Conservation (phyloP, 768 basidiomycete genomes). For the Termitomyces sp. region DNA sequence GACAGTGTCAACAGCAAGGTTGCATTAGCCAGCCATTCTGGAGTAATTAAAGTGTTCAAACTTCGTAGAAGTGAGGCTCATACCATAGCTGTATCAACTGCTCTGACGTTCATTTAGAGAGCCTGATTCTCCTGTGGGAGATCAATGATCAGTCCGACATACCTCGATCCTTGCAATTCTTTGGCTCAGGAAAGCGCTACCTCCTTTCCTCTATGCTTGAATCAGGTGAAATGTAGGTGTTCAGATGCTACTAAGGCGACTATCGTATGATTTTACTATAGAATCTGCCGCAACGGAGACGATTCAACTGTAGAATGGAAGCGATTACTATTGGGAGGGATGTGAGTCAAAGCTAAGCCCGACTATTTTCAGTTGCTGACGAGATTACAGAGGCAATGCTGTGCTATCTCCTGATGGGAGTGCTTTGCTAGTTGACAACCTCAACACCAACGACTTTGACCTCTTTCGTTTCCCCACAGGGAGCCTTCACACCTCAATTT, state of each 20-base stretch:
- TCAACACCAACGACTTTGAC: slow-evolving; percentile 3
- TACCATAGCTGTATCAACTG: neutral
- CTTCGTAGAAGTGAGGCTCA: neutral
- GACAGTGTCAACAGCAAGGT: neutral
- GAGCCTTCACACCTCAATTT: neutral
- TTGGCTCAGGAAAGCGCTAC: neutral
- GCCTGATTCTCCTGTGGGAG: neutral
- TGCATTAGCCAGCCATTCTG: neutral
- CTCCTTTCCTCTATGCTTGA: neutral
- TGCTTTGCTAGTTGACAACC: slow-evolving; percentile 8
- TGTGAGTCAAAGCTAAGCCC: neutral
- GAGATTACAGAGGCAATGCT: slow-evolving; percentile 2
- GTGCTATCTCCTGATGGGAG: slow-evolving; percentile 8
- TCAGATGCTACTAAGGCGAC: neutral
- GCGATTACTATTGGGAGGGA: neutral
- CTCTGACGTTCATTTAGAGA: neutral
- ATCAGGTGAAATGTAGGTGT: slow-evolving; percentile 2
- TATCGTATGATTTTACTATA: too few species aligned
- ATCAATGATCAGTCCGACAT: neutral
- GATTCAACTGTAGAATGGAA: neutral
- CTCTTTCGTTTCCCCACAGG: neutral
- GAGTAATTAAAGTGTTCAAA: neutral
- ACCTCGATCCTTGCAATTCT: neutral
- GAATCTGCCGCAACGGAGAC: neutral
- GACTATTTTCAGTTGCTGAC: neutral